Base-by-base conservation (phyloP, 441 rosid species). In the Raphanus hybrid region DNA sequence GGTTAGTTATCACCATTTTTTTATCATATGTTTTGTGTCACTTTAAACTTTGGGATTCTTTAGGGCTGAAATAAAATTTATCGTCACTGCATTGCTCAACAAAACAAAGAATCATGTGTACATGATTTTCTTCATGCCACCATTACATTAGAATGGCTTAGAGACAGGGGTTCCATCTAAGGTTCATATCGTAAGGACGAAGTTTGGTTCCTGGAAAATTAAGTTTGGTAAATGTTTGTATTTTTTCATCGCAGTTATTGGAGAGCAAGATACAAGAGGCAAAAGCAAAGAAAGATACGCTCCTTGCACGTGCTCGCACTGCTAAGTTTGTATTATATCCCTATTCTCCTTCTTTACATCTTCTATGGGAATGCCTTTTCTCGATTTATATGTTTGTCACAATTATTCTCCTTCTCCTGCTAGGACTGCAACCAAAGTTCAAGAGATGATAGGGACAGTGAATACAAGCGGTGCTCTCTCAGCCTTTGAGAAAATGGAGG, bases 251-350 rank as follows among this genome's bases (percentile, higher is more conserved):
- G 75, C 80, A 95, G 98, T 92, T 95, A 77, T 78, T 95, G 86
- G 99, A 95, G 87, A 93, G 98, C 90, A 95, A 93, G 87, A 95
- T 95, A 80, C 97, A 93, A 74, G 99, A 95, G 83, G 99, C 99
- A 62, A 91, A 70, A 85, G 90, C 99, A 54, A 95, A 95, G 90
- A 95, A 93, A 87, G 99, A 93, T 81, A 93, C 98, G 48, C 82
- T 95, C 80, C 92, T 90, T 85, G 99, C 99, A 69, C 97, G 98
- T 55, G 97, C 99, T 74, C 96, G 94, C 67, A 89, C 97, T 77
- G 98, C 99, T 9, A 93, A 89, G 97, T 95, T 64, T 76, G 80
- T 67, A 39, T 12, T 15, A 67, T 41, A 14, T 54, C 69, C 48
- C 39, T 66, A 27, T n/a, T 27, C 39, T 61, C 54, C 18, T 69